Conservation (phyloP, 2,329 filamentous ascomycete genomes). For the Hypocrella siamensis region DNA sequence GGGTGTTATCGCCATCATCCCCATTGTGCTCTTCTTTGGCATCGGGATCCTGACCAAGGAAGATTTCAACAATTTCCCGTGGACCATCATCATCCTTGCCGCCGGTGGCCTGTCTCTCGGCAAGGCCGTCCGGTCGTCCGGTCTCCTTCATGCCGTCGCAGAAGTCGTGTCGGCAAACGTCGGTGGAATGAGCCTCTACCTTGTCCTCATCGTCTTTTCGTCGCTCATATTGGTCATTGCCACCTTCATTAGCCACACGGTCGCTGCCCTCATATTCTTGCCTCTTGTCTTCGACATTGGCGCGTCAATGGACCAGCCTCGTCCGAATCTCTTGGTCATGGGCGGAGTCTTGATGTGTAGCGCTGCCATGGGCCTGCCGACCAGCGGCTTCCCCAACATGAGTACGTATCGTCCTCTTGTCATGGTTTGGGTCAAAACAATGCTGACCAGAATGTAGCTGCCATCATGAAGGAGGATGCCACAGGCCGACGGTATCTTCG, state of each 20-base stretch:
- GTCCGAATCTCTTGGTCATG: slow-evolving; percentile 93
- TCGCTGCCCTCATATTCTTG: slow-evolving; percentile 86
- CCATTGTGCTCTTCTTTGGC: slow-evolving; percentile 90
- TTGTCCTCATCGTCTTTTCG: slow-evolving; percentile 74
- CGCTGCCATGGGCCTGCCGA: slow-evolving; percentile 90
- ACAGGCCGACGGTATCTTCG: slow-evolving; percentile 83
- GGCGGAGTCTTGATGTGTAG: slow-evolving; percentile 89
- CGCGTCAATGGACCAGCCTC: slow-evolving; percentile 68
- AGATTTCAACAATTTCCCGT: slow-evolving; percentile 99
- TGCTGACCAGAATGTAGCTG: slow-evolving; percentile 40
- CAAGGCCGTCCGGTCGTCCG: slow-evolving; percentile 87
- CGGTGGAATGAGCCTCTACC: slow-evolving; percentile 67
- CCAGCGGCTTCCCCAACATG: slow-evolving; percentile 97
- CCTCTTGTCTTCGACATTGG: slow-evolving; percentile 83
- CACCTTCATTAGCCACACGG: slow-evolving; percentile 95
- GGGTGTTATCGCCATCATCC: slow-evolving; percentile 95
- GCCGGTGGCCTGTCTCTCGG: slow-evolving; percentile 85
- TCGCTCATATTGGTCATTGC: slow-evolving; percentile 78
- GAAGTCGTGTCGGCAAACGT: slow-evolving; percentile 58
- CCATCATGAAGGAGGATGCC: slow-evolving; percentile 97
- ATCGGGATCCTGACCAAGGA: slow-evolving; percentile 94
- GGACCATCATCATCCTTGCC: slow-evolving; percentile 98
- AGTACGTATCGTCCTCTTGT: slow-evolving; percentile 46
- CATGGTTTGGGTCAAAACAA: neutral
- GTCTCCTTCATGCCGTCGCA: slow-evolving; percentile 79